Evolutionary conservation across 2,329 filamentous ascomycete genomes (phyloP), one percentile per base, ranked within the genome.

Genomic region (Fusarium cyanostomum): DNA sequence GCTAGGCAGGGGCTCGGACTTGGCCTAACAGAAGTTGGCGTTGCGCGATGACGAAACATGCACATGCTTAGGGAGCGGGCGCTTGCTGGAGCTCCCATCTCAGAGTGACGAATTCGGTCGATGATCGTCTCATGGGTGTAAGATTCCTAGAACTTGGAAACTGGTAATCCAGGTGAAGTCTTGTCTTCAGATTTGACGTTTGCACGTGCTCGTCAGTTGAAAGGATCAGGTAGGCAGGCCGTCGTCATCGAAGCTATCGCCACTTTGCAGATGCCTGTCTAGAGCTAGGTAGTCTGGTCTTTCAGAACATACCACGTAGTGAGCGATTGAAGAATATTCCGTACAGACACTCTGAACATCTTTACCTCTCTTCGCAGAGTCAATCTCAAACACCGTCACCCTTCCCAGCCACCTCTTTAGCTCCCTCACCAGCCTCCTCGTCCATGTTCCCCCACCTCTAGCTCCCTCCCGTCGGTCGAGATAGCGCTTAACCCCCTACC

Each of bases 211-310:
- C 30, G 16, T 24, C 12, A 15, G 13, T 26, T 15, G 18, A 51
- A n/a, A 3, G 11, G 28, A 44, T 24, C 31, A 38, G 15, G 13
- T 35, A 8, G 11, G 38, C 33, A 7, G 16, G 39, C 24, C 62
- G 67, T 70, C 67, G 67, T 70, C 67, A 70, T 70, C 62, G 67
- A 65, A 61, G 64, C 62, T 39, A 64, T 69, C 62, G 44, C 58
- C 59, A 64, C 48, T 31, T 48, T 8, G 31, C 13, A 16, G 48
- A 52, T 42, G 31, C 34, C 30, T 50, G 34, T 53, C 28, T 44
- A 51, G 26, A 50, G 13, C 7, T n/a, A 12, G 21, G 21, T 6
- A 21, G 21, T 21, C 21, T 4, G 21, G 21, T 6, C 21, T 21
- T 21, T 21, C 6, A n/a, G 13, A 28, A 6, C 18, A n/a, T 11